Evolutionary conservation across 2,329 filamentous ascomycete species (phyloP).

Genomic region (Teratosphaeria nubilosa): DNA sequence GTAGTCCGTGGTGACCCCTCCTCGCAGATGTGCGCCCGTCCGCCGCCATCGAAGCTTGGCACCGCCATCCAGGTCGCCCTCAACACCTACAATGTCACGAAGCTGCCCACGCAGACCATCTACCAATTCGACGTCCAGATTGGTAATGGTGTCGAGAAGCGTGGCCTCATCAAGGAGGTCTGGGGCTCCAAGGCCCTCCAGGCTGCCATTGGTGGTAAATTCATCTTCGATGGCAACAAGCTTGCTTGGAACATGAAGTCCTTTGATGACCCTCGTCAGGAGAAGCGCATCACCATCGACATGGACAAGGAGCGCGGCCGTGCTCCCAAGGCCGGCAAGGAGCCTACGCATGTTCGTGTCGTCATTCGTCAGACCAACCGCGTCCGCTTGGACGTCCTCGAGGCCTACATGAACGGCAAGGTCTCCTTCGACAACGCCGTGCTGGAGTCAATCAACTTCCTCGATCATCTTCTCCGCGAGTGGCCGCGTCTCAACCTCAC

Average conservation of each 20-base stretch:
- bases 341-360: constrained; percentile 47
- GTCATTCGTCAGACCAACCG: constrained; percentile 54
- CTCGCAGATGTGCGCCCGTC: constrained; percentile 12
- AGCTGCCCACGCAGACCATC: constrained; percentile 52
- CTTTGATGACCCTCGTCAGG: constrained; percentile 15
- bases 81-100: constrained; percentile 64
- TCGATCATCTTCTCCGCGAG: constrained; percentile 82
- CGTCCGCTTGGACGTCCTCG: constrained; percentile 58
- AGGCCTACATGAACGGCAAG: constrained; percentile 53
- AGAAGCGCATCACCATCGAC: constrained; percentile 49
- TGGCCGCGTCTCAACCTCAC: constrained; percentile 58
- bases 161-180: constrained; percentile 60
- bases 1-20: constrained; percentile 16
- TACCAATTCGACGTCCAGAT: constrained; percentile 72
- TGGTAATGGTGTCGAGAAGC: constrained; percentile 53
- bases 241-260: constrained; percentile 62
- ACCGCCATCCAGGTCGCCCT: constrained; percentile 37
- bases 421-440: constrained; percentile 55
- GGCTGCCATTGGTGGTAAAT: constrained; percentile 43
- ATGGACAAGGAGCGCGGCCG: constrained; percentile 56
- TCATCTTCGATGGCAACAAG: constrained; percentile 74
- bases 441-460: constrained; percentile 75
- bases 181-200: constrained; percentile 60
- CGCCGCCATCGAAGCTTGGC: constrained; percentile 32
- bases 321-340: constrained; percentile 21